Base-by-base conservation (phyloP, 202 grass and related monocot genomes). In the Panicum hallii region DNA sequence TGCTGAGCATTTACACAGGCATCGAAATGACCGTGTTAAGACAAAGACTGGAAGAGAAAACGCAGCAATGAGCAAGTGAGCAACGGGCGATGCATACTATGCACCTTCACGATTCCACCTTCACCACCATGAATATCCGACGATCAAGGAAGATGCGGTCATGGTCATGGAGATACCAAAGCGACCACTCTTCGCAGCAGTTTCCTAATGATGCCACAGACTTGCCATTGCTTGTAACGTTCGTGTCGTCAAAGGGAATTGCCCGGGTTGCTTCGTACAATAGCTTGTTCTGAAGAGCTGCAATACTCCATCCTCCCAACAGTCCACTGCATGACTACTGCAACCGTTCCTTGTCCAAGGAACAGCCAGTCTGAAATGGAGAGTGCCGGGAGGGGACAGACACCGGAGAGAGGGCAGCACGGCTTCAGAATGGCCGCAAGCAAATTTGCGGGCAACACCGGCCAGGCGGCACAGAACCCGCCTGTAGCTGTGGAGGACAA, bases 371-470 rank as follows among this genome's bases (percentile, higher is more conserved):
- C 48, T 9, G 57, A 34, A 77, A 78, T 78, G 75, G 75, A 47
- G 42, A 26, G 9, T 32, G 57, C 23, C 8, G 58, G 2, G 13
- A 30, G 22, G 23, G 45, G 45, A 7, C 45, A 72, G 45, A 32
- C 22, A 17, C 69, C 57, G n/a, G 74, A 60, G 38, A 42, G 73
- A 6, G 38, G 19, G 7, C 56, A 36, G 7, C 70, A 19, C 13
- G 38, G 48, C 48, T 74, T 74, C 71, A 50, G 30, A n/a, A 74
- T 30, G 19, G 71, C 71, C 1, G 71, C 71, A 9, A 74, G 71
- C 71, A 54, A 48, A 54, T 54, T 20, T 17, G 8, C 48, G 15
- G 12, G 28, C 48, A 36, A 20, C 30, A 11, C 66, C 3, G 3
- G 66, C 1, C 40, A 44, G 66, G 15, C 40, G 4, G 28, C 30